Conservation (phyloP, 2,329 filamentous ascomycete species). For the Fusarium nygamai region DNA sequence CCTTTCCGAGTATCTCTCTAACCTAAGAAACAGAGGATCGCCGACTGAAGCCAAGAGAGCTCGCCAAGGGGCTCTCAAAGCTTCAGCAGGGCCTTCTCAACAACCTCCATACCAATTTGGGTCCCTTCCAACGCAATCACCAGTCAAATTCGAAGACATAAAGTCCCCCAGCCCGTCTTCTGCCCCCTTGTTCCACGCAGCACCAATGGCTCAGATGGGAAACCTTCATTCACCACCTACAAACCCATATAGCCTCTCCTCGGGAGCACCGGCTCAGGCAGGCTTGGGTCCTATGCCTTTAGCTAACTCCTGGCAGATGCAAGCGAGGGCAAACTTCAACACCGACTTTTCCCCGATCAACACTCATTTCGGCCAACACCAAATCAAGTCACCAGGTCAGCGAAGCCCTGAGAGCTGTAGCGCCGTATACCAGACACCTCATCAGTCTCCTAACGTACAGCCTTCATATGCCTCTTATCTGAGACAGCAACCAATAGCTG, state of each 20-base stretch:
- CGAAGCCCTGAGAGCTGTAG: background rate
- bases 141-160: background rate
- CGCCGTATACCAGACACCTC: background rate
- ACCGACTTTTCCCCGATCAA: slow-evolving; percentile 9
- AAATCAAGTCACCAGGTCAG: background rate
- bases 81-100: background rate
- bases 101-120: background rate
- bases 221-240: background rate
- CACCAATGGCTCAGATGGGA: background rate
- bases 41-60: background rate
- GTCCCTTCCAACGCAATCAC: background rate
- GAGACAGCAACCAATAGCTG: background rate
- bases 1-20: background rate
- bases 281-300: background rate
- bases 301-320: background rate
- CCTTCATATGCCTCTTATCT: background rate
- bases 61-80: background rate
- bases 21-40: background rate
- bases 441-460: background rate
- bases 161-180: background rate
- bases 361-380: background rate
- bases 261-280: background rate
- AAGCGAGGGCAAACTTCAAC: background rate
- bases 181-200: background rate
- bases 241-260: background rate